phyloP scores from a whole-genome alignment of 306 rosid species.

The Trifolium dubium region DNA sequence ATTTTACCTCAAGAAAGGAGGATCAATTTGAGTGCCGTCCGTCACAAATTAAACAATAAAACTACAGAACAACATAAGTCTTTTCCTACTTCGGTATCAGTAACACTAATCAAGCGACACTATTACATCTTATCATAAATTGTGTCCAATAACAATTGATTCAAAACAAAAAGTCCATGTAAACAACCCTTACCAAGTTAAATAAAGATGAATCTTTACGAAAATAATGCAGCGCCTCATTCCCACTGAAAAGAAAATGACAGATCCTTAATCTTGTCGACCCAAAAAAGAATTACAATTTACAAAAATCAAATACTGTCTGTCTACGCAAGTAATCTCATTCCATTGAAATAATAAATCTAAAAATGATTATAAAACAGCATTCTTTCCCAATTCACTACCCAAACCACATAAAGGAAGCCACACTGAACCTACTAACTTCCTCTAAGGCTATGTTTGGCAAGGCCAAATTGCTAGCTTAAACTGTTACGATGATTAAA shows the following conservation, averaged over 20 bases:
- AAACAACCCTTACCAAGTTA: conserved; percentile 59
- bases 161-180: background rate
- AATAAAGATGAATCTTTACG: conserved; percentile 72
- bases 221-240: conserved; percentile 88
- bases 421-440: background rate
- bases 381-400: background rate
- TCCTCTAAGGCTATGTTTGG: background rate
- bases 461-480: too few species aligned
- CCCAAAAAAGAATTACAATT: conserved; percentile 4
- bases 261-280: conserved; percentile 20
- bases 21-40: background rate
- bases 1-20: background rate
- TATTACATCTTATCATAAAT: background rate
- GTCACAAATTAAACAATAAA: background rate
- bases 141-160: too few species aligned
- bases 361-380: background rate
- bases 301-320: background rate
- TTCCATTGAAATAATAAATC: background rate
- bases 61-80: background rate
- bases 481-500: too few species aligned
- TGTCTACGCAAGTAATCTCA: background rate
- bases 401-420: conserved; percentile 7
- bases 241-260: conserved; percentile 55
- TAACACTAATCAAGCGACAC: background rate
- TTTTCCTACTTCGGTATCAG: background rate